Base-by-base conservation (phyloP, 352 stramenopile species). In the Pythium scleroteichum region DNA sequence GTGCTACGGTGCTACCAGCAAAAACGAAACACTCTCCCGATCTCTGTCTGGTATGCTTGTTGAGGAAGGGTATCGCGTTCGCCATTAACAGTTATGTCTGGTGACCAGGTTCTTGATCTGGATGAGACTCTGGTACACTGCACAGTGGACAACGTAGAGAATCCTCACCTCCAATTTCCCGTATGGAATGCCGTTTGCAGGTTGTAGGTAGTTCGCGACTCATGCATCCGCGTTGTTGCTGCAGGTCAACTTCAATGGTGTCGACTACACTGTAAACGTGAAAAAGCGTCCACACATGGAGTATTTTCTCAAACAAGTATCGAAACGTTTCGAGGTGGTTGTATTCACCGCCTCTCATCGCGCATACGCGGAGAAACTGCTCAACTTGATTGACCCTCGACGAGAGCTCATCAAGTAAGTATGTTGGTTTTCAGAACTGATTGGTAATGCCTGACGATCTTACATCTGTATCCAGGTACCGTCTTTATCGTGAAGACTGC, bases 111-210 rank as follows among this genome's bases (percentile, higher is more conserved):
- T 16, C 73, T 99, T 14, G 97, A 99, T 72, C 78, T 99, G 24
- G 97, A 99, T 63, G 97, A 99, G 75, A 99, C 97, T 4, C 79
- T 99, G 4, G 97, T 99, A 20, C 97, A 99, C 77, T 99, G 96
- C 78, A 98, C 93, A 6, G 94, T 99, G 14, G 97, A 99, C 59
- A 82, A 97, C 41, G 83, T 98, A 12, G 68, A 82, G 20, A 85
- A 99, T 64, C 87, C 96, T 24, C 96, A 99, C 69, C 74, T 98
- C 40, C 85, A 96, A 49, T 99, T 99, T 74, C 90, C 93, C 27
- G 97, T 99, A 54, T 27, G 61, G 46, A 26, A 44, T 24, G 42
- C 32, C 22, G 35, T 33, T 3, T 53, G 16, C n/a, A 0, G n/a
- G n/a, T n/a, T 45, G 27, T 14, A 58, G 29, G 45, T 16, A 39